A percentile compares a stretch with the other conserved stretches of the same genome.
Evolutionary conservation across 495 filamentous ascomycete genomes (phyloP).

Genomic region (Daldinia concentrica): DNA sequence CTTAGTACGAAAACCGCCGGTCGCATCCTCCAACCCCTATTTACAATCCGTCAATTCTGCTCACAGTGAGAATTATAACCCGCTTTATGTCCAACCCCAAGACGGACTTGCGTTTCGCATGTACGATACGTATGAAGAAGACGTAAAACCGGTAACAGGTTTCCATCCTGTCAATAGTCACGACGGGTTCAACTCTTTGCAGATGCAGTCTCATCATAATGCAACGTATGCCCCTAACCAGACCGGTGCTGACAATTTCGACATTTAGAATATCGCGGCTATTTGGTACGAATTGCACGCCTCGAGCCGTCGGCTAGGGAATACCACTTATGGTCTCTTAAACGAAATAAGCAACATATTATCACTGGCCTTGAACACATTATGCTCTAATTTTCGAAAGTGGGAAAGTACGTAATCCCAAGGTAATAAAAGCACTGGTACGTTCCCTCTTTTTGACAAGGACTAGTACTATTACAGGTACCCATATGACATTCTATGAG

Average conservation of each 20-base stretch:
- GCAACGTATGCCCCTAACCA: constrained; percentile 18
- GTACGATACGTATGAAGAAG: constrained; percentile 45
- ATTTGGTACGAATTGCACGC: background rate
- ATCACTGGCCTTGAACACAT: background rate
- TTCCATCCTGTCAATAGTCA: constrained; percentile 46
- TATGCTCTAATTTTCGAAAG: background rate
- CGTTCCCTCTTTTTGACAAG: background rate
- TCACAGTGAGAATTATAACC: constrained; percentile 52
- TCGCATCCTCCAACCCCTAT: constrained; percentile 43
- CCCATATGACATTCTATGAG: background rate
- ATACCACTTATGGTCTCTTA: background rate
- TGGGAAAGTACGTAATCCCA: background rate
- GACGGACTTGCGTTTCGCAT: constrained; percentile 47
- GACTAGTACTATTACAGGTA: background rate
- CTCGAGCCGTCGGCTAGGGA: background rate
- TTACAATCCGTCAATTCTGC: constrained; percentile 47
- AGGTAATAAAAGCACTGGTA: background rate
- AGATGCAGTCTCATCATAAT: constrained; percentile 34
- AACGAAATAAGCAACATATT: background rate
- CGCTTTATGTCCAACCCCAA: constrained; percentile 50
- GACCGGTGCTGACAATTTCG: constrained; percentile 5
- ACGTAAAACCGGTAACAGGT: constrained; percentile 43
- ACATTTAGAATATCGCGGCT: background rate
- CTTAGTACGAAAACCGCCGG: constrained; percentile 30
- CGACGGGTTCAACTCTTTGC: constrained; percentile 31